Percentiles rank a stretch among this genome's conserved stretches.
Evolutionary conservation across 2,329 filamentous ascomycete species (phyloP).

Genomic region (Nemania diffusa): DNA sequence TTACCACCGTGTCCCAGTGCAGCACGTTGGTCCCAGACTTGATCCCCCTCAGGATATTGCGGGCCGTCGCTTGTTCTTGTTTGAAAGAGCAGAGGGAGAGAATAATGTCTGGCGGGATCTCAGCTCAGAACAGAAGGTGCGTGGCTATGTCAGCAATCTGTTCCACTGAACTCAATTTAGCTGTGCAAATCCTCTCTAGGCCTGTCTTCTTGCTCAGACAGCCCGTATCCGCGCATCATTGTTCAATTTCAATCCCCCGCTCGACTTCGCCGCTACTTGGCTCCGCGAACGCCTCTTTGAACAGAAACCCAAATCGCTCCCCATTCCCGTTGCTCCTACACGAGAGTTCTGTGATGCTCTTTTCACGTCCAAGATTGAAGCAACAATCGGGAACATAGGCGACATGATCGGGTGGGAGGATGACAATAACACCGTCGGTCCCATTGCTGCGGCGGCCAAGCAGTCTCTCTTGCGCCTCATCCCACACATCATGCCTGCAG

Average conservation of each 20-base stretch:
- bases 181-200: conserved; percentile 7
- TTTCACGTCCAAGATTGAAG: conserved; percentile 9
- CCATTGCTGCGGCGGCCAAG: conserved; percentile 11
- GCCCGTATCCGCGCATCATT: conserved; percentile 11
- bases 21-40: not conserved
- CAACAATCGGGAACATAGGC: conserved; percentile 1
- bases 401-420: conserved; percentile 16
- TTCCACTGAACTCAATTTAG: not conserved
- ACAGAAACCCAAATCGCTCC: conserved; percentile 3
- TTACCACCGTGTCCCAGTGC: not conserved
- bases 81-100: conserved; percentile 1
- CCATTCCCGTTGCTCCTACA: conserved; percentile 12
- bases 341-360: conserved; percentile 10
- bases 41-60: not conserved
- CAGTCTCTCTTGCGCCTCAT: conserved; percentile 2
- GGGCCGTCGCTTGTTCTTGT: not conserved
- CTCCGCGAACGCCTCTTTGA: conserved; percentile 12
- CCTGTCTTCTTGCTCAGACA: conserved; percentile 4
- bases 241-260: conserved; percentile 1
- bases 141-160: not conserved
- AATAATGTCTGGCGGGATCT: not conserved
- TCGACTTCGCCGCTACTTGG: not conserved
- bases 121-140: not conserved
- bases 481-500: conserved; percentile 4
- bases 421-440: conserved; percentile 8